Percentiles rank a stretch among this genome's conserved stretches.
Conservation (phyloP, 108 stramenopile species). For the Skeletonema menzelii region DNA sequence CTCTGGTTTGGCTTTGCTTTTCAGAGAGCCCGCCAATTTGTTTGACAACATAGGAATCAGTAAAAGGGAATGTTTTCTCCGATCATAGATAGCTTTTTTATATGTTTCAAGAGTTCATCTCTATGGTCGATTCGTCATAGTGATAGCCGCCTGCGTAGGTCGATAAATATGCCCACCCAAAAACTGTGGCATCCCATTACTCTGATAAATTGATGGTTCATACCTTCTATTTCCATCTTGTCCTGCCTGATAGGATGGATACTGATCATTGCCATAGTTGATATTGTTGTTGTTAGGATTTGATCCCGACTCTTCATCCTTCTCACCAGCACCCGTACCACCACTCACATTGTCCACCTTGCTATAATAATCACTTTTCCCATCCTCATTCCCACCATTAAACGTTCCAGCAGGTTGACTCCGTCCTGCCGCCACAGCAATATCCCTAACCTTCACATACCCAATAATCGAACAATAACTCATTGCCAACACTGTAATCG, state of each 20-base stretch:
- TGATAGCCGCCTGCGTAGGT: conserved; percentile 86
- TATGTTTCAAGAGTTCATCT: too few relatives aligned
- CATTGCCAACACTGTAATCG: conserved; percentile 70
- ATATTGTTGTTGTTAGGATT: neutral
- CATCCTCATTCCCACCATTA: conserved; percentile 1
- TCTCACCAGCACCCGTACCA: neutral
- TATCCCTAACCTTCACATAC: conserved; percentile 84
- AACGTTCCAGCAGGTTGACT: conserved; percentile 64
- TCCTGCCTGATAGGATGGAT: conserved; percentile 40
- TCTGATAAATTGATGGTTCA: conserved; percentile 70
- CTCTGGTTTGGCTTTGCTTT: too few relatives aligned
- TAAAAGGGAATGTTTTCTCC: too few relatives aligned
- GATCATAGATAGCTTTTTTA: too few relatives aligned
- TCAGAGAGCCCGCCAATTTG: too few relatives aligned
- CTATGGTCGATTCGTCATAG: conserved; percentile 52
- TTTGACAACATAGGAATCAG: too few relatives aligned
- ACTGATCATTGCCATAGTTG: neutral
- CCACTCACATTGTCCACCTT: conserved; percentile 42
- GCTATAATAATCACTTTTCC: conserved; percentile 77
- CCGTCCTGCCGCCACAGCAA: conserved; percentile 78
- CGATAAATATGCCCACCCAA: conserved; percentile 86
- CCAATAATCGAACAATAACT: conserved; percentile 87
- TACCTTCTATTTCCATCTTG: conserved; percentile 10
- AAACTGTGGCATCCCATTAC: conserved; percentile 86
- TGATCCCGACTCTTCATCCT: conserved; percentile 3